Percentiles rank a stretch among this genome's conserved stretches.
Conservation (phyloP, 768 basidiomycete species). For the Xerocomus potaroensis region DNA sequence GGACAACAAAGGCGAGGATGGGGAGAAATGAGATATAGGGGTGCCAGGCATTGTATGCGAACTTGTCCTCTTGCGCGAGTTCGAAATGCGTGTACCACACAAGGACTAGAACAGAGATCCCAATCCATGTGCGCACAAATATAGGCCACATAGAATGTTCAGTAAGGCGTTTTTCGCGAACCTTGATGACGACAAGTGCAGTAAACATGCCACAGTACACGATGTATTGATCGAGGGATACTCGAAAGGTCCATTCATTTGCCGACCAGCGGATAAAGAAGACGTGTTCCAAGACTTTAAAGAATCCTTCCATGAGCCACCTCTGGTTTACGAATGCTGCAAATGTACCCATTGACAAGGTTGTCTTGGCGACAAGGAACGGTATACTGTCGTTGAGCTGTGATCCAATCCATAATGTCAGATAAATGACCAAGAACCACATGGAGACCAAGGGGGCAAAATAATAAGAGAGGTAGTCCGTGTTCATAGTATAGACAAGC, state of each 20-base stretch:
- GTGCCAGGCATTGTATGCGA: constrained; percentile 82
- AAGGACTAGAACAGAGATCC: constrained; percentile 48
- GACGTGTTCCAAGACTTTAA: constrained; percentile 56
- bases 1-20: constrained; percentile 65
- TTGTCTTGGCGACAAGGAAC: constrained; percentile 70
- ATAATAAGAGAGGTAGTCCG: constrained; percentile 88
- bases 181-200: constrained; percentile 68
- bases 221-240: constrained; percentile 84
- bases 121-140: constrained; percentile 44
- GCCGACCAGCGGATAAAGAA: constrained; percentile 83
- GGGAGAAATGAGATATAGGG: constrained; percentile 79
- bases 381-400: constrained; percentile 65
- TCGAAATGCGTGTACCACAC: constrained; percentile 85
- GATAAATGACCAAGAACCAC: constrained; percentile 87
- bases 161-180: constrained; percentile 65
- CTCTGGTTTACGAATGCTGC: constrained; percentile 62
- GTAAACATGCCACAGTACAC: constrained; percentile 84
- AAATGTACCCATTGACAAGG: constrained; percentile 57
- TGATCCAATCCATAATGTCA: constrained; percentile 67
- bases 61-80: constrained; percentile 70
- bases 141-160: constrained; percentile 67
- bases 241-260: constrained; percentile 84
- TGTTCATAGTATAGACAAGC: constrained; percentile 88
- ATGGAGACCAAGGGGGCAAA: constrained; percentile 86
- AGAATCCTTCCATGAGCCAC: constrained; percentile 62